Evolutionary conservation across 345 rosid genomes (phyloP).

Genomic region (Linum tenue): DNA sequence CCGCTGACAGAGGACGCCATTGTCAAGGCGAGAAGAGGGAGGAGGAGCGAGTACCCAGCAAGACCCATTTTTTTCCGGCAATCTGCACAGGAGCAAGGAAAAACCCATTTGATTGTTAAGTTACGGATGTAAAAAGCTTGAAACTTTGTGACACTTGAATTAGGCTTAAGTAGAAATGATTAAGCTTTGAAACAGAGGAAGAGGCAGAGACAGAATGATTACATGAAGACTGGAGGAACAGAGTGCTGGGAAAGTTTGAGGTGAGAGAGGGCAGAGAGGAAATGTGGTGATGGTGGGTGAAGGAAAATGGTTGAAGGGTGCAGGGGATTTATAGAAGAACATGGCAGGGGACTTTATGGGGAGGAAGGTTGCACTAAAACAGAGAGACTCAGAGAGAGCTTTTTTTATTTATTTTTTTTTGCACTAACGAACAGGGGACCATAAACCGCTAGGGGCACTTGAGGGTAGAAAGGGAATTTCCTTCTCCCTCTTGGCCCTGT

Average conservation of each 20-base stretch:
- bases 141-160: neutral
- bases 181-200: neutral
- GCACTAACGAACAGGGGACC: neutral
- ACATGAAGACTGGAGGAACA: neutral
- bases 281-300: neutral
- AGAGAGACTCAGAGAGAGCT: neutral
- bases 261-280: neutral
- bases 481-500: too few species aligned
- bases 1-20: neutral
- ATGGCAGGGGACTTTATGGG: neutral
- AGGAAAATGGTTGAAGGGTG: neutral
- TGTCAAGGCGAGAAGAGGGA: neutral
- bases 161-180: too few species aligned
- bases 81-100: neutral
- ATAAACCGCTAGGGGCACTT: neutral
- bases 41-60: neutral
- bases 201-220: neutral
- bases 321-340: neutral
- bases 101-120: neutral
- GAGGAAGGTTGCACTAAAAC: too few species aligned
- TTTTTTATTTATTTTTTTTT: too few species aligned
- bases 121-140: neutral
- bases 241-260: neutral
- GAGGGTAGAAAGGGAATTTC: neutral
- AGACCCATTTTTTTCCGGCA: neutral